Base-by-base conservation (phyloP, 768 basidiomycete genomes). In the Neoboletus magnificus region DNA sequence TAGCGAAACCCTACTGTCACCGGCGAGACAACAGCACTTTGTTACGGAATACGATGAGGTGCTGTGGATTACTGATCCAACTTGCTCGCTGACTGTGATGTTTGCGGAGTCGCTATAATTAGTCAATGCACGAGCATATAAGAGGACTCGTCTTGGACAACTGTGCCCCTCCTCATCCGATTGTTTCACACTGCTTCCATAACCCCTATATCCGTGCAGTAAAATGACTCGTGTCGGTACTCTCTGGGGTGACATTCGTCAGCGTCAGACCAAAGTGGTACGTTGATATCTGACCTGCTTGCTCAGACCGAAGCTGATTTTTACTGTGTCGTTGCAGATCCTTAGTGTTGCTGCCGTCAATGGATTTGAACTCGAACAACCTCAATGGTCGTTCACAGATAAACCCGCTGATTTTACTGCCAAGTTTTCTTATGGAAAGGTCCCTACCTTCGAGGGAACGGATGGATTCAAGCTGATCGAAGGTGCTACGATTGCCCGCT, bases 251-350 rank as follows among this genome's bases (percentile, higher is more conserved):
- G 30, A 56, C 15, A 8, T 8, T 43, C 54, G 56, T 18, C 66
- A 67, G 40, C 55, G 60, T 16, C 66, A 65, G 48, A 56, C 56
- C 37, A 67, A 62, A 65, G 63, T 60, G 18, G 60, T 64, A 49
- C 11, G 32, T 33, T 7, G 12, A 13, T 4, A n/a, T 42, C 8
- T n/a, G 2, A n/a, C 22, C 15, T 25, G 20, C 35, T 5, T 48
- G 25, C 15, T 48, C 16, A 6, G 16, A 12, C 8, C 4, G 3
- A 20, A 20, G 33, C 44, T n/a, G 6, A 49, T 18, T 16, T 22
- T 12, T 22, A 16, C 3, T n/a, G 2, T 16, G 4, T 25, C 18
- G 6, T 32, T 2, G 48, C 29, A 52, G 61, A 67, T 67, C 23
- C 55, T 65, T 33, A 61, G 54, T 18, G 63, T 62, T 20, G 63